Conservation (phyloP, 139 green algal genomes). For the Pseudopediastrum boryanum region DNA sequence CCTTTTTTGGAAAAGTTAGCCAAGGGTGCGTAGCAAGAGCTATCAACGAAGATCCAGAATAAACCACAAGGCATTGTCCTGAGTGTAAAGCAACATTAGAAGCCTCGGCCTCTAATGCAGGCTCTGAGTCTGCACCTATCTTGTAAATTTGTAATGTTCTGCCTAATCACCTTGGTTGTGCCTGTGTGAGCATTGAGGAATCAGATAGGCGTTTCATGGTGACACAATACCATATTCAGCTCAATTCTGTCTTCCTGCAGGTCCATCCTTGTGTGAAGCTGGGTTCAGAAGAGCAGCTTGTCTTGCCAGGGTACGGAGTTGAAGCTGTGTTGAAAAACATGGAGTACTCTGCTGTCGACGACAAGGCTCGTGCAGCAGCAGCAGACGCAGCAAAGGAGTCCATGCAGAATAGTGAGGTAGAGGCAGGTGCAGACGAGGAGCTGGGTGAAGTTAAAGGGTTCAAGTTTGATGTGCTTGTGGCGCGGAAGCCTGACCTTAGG, state of each 20-base stretch:
- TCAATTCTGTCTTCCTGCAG: not conserved
- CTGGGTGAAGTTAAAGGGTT: conserved; percentile 73
- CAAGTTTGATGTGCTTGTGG: conserved; percentile 68
- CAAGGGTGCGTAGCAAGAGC: too few relatives aligned
- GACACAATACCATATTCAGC: not conserved
- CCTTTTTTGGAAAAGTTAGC: too few relatives aligned
- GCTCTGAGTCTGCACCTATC: too few relatives aligned
- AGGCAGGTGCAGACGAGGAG: not conserved
- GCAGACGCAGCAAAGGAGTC: conserved; percentile 20
- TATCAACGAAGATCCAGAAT: too few relatives aligned
- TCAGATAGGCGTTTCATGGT: not conserved
- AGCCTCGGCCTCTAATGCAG: too few relatives aligned
- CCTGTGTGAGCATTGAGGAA: too few relatives aligned
- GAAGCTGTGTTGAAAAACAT: conserved; percentile 98
- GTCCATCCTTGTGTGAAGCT: conserved; percentile 8
- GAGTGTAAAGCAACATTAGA: too few relatives aligned
- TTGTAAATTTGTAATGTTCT: too few relatives aligned
- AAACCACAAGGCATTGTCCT: too few relatives aligned
- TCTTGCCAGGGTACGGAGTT: conserved; percentile 84
- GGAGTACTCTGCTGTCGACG: conserved; percentile 96
- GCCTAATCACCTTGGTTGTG: too few relatives aligned
- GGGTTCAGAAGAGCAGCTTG: conserved; percentile 46
- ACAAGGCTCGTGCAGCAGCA: conserved; percentile 58
- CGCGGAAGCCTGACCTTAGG: conserved; percentile 57
- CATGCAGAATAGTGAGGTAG: not conserved